Evolutionary conservation across 345 rosid species (phyloP).

Genomic region (Populus alba): DNA sequence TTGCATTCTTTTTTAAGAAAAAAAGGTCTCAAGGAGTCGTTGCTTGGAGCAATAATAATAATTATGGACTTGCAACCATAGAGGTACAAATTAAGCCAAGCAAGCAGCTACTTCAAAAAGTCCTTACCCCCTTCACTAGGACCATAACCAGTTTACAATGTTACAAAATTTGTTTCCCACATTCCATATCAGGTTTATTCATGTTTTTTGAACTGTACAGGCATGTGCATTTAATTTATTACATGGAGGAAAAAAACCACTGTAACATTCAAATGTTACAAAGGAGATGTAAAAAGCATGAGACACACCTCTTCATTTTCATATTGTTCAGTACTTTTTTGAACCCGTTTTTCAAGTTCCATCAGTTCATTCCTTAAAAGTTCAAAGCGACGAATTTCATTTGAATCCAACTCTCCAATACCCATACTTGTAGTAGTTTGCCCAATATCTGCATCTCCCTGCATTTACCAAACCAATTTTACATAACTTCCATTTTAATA

Average conservation of each 20-base stretch:
- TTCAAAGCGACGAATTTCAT: slow-evolving; percentile 76
- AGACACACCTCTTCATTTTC: slow-evolving; percentile 60
- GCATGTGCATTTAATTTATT: background rate
- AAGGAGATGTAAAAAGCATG: background rate
- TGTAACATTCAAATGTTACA: background rate
- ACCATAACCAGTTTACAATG: background rate
- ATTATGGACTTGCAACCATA: background rate
- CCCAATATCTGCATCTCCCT: slow-evolving; percentile 49
- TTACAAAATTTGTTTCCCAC: background rate
- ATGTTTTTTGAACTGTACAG: background rate
- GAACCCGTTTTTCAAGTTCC: slow-evolving; percentile 90
- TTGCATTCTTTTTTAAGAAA: background rate
- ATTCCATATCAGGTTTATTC: background rate
- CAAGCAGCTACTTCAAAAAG: background rate
- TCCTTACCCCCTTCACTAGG: background rate
- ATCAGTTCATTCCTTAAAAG: slow-evolving; percentile 78
- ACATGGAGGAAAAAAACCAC: background rate
- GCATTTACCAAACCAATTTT: slow-evolving; percentile 27
- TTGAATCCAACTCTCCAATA: slow-evolving; percentile 45
- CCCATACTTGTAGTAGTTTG: slow-evolving; percentile 32
- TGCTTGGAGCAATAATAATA: background rate
- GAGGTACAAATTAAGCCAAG: background rate
- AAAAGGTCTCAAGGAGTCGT: background rate
- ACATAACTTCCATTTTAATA: slow-evolving; percentile 11
- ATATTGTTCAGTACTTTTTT: slow-evolving; percentile 62